These are phyloP conservation scores for Fusarium sacchari DNA, from an alignment of 2,329 filamentous ascomycete genomes.

Conservation along the genomic window DNA sequence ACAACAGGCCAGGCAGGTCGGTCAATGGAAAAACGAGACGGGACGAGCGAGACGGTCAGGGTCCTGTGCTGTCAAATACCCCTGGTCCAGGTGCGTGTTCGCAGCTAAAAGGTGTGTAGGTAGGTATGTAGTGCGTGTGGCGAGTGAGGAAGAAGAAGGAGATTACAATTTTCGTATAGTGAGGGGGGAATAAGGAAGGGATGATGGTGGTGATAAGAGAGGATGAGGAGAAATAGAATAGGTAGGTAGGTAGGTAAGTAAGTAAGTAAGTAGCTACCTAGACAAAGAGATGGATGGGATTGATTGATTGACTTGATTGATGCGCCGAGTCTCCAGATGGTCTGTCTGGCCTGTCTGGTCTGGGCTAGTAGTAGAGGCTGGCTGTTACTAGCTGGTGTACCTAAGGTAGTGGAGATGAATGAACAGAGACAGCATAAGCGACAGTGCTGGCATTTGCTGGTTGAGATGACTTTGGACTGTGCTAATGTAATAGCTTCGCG, in stretches of 20 bases:
- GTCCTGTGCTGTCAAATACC: slow-evolving; percentile 30
- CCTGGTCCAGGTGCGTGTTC: slow-evolving; percentile 35
- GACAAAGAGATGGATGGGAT: slow-evolving; percentile 25
- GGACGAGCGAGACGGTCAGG: slow-evolving; percentile 33
- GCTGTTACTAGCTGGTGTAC: slow-evolving; percentile 30
- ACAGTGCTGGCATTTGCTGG: slow-evolving; percentile 5
- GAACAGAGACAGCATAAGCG: not conserved
- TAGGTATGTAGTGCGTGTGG: not conserved
- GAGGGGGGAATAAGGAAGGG: slow-evolving; percentile 5
- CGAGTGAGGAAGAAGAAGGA: not conserved
- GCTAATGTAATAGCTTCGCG: not conserved
- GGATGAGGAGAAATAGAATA: slow-evolving; percentile 23
- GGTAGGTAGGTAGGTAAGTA: not conserved
- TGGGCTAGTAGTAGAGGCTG: slow-evolving; percentile 10
- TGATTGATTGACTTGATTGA: slow-evolving; percentile 25
- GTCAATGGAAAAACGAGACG: slow-evolving; percentile 40
- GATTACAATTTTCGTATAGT: slow-evolving; percentile 30
- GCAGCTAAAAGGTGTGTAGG: slow-evolving; percentile 7
- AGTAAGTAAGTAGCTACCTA: too few relatives aligned
- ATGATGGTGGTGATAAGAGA: slow-evolving; percentile 5
- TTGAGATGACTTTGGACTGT: not conserved
- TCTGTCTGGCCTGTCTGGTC: not conserved
- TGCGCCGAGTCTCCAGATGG: slow-evolving; percentile 28
- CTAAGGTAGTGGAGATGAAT: slow-evolving; percentile 26
- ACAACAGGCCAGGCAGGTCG: slow-evolving; percentile 29